These are phyloP conservation scores for Hippophae gyantsensis DNA, from an alignment of 306 rosid genomes.

Conservation along the genomic window DNA sequence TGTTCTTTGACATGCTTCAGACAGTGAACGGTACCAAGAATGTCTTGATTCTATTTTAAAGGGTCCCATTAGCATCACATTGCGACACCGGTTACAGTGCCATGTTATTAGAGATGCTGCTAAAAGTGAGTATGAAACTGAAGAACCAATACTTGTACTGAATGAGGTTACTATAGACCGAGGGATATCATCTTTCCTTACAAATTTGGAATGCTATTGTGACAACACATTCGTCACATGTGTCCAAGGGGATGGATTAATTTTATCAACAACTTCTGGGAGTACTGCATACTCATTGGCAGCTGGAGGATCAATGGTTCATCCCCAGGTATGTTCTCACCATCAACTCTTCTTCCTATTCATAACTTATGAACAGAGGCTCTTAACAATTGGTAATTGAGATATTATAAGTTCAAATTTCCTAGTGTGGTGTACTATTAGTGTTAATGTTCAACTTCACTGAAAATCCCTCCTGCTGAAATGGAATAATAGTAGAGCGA, in stretches of 20 bases:
- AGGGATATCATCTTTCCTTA: slow-evolving; percentile 88
- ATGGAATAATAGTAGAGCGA: too few species aligned
- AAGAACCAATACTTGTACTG: slow-evolving; percentile 78
- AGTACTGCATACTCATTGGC: slow-evolving; percentile 98
- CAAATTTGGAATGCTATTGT: slow-evolving; percentile 89
- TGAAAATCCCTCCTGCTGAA: too few species aligned
- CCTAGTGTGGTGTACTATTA: too few species aligned
- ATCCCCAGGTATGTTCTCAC: slow-evolving; percentile 70
- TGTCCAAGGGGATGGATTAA: slow-evolving; percentile 96
- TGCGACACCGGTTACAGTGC: slow-evolving; percentile 80
- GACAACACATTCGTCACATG: slow-evolving; percentile 80
- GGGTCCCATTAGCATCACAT: slow-evolving; percentile 84
- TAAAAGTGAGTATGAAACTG: slow-evolving; percentile 65
- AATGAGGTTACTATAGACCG: slow-evolving; percentile 97
- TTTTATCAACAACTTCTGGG: slow-evolving; percentile 89
- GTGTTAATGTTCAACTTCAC: too few species aligned
- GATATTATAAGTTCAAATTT: too few species aligned
- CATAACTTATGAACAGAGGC: too few species aligned
- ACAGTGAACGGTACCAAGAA: slow-evolving; percentile 72
- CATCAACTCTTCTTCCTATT: too few species aligned
- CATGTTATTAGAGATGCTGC: slow-evolving; percentile 76
- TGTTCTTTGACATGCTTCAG: slow-evolving; percentile 65
- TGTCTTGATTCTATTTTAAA: slow-evolving; percentile 64
- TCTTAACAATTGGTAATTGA: too few species aligned
- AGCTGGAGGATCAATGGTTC: slow-evolving; percentile 99